Evolutionary conservation across 148 eudicot species (phyloP), one percentile per base, ranked within the genome.

Genomic region (Chenopodium suecicum): DNA sequence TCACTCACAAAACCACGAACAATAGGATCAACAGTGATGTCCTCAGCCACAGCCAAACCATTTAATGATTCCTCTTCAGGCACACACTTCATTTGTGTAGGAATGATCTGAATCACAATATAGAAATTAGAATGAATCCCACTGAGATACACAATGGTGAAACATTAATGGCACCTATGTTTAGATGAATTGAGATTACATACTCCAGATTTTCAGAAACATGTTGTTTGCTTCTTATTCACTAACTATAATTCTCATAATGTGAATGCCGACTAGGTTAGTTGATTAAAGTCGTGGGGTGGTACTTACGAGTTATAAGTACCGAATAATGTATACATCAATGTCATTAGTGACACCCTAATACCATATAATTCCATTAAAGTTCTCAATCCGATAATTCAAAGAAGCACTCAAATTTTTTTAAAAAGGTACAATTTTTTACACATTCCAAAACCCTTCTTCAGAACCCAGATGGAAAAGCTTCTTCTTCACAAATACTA

Each of bases 61-160:
- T 77, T 72, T 47, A 74, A 27, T 25, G 92, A 73, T 12, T 80
- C 93, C 79, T 93, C 99, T 80, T 89, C 97, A 60, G 92, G 91
- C 88, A 94, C 89, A 75, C 89, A 79, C 88, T 91, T 92, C 99
- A 94, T 97, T 86, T 90, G 95, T 10, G 98, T 90, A 69, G 98
- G 98, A 82, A 97, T 94, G 47, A 94, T 85, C 99, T 96, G 88
- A 78, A 84, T 50, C 76, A 27, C 85, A 85, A 68, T 27, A 68
- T 74, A 87, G 10, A 84, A 79, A 78, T 80, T 70, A 83, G 73
- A 63, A 9, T 22, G 14, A 56, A 66, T 12, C 48, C 19, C 22
- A 72, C 19, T 19, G 11, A 47, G 46, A 34, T 48, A 63, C 14
- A 65, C 29, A 27, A 27, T 0, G 29, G 29, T 70, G 19, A 22